Evolutionary conservation across 345 rosid species (phyloP).

Genomic region (Gossypium longicalyx): DNA sequence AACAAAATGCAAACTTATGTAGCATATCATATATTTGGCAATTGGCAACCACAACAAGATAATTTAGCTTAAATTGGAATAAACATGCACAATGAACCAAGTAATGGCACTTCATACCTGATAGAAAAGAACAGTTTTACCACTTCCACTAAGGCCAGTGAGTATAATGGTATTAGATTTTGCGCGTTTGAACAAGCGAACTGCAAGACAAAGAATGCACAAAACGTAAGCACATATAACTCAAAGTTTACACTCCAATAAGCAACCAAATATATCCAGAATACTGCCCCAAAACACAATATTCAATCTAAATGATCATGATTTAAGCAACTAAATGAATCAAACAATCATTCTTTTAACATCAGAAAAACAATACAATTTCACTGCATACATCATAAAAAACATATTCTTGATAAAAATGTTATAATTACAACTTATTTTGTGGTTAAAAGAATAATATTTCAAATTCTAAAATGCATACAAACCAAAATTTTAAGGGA

Average conservation of each 20-base stretch:
- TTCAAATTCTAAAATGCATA: not conserved
- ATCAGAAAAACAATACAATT: too few relatives aligned
- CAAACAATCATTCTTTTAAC: not conserved
- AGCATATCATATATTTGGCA: not conserved
- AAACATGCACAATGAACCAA: not conserved
- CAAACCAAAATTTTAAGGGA: not conserved
- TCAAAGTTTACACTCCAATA: not conserved
- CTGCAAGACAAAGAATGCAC: conserved; percentile 27
- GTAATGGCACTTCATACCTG: conserved; percentile 39
- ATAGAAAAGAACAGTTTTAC: conserved; percentile 76
- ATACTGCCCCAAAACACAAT: not conserved
- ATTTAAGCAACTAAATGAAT: not conserved
- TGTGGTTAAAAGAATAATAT: not conserved
- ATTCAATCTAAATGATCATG: not conserved
- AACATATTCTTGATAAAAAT: too few relatives aligned
- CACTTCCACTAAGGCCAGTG: conserved; percentile 73
- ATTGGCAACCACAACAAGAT: not conserved
- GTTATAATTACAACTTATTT: too few relatives aligned
- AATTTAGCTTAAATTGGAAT: not conserved
- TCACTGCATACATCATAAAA: too few relatives aligned
- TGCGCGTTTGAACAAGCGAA: conserved; percentile 42
- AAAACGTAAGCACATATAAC: not conserved
- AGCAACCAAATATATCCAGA: not conserved
- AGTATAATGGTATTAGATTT: conserved; percentile 69
- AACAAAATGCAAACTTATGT: not conserved